phyloP scores from a whole-genome alignment of 441 rosid genomes.

The Bocquillonia castaneifolia region DNA sequence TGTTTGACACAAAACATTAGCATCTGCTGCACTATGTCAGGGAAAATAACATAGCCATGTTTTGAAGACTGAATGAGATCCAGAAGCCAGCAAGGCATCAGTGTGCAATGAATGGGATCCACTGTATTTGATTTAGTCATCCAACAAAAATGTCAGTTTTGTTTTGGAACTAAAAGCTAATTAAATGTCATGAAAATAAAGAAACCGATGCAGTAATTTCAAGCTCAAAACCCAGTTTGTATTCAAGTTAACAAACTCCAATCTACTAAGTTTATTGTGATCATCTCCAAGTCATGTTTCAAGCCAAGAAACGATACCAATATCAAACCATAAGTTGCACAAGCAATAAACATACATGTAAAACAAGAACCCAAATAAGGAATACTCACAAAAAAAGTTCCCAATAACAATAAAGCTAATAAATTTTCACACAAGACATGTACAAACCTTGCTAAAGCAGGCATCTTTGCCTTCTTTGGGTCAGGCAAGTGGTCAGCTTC shows the following conservation, averaged over 20 bases:
- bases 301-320: conserved; percentile 3
- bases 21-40: background rate
- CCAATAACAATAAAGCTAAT: background rate
- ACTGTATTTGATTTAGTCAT: background rate
- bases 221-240: conserved; percentile 9
- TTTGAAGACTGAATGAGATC: background rate
- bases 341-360: background rate
- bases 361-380: background rate
- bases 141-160: background rate
- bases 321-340: background rate
- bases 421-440: conserved; percentile 5
- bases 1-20: background rate
- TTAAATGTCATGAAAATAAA: background rate
- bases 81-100: background rate
- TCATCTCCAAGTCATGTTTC: background rate
- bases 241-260: conserved; percentile 3
- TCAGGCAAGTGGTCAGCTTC: conserved; percentile 39
- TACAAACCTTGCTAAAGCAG: conserved; percentile 81
- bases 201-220: background rate
- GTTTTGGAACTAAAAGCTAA: background rate
- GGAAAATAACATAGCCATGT: background rate
- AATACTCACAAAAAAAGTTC: background rate
- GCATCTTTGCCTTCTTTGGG: conserved; percentile 68
- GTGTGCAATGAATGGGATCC: background rate
- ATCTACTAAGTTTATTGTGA: background rate